Conservation (phyloP, 331 rosid species). For the Malus hybrid region DNA sequence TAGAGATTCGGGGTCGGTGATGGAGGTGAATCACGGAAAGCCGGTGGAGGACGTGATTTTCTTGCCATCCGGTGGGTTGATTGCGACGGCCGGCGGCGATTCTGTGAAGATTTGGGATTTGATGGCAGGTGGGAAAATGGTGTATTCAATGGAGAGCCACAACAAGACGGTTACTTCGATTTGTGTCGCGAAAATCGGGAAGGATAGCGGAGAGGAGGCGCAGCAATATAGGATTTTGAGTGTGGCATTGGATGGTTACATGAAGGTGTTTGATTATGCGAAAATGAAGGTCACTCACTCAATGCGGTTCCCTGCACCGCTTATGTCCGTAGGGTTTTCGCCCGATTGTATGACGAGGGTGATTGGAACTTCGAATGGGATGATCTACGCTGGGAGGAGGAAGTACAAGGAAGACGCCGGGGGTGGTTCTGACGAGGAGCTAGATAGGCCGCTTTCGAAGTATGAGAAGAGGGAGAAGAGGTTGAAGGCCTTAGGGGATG, state of each 20-base stretch:
- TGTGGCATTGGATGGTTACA: conserved; percentile 85
- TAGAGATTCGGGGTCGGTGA: conserved; percentile 29
- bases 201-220: conserved; percentile 39
- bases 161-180: conserved; percentile 82
- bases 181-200: conserved; percentile 51
- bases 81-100: conserved; percentile 86
- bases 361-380: conserved; percentile 81
- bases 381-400: conserved; percentile 69
- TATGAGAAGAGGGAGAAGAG: conserved; percentile 6
- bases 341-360: conserved; percentile 56
- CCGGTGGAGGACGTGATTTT: conserved; percentile 82
- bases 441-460: background rate
- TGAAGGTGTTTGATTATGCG: conserved; percentile 86
- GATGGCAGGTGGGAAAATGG: conserved; percentile 72
- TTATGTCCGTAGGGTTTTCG: conserved; percentile 57
- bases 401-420: conserved; percentile 35
- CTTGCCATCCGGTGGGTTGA: conserved; percentile 67
- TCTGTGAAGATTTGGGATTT: conserved; percentile 88
- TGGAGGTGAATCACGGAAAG: conserved; percentile 61
- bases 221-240: conserved; percentile 62
- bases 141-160: conserved; percentile 80
- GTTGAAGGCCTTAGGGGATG: conserved; percentile 7
- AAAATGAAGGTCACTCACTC: conserved; percentile 72
- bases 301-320: conserved; percentile 86
- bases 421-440: conserved; percentile 18